Base-by-base conservation (phyloP, 331 rosid species). In the Telfairia occidentalis region DNA sequence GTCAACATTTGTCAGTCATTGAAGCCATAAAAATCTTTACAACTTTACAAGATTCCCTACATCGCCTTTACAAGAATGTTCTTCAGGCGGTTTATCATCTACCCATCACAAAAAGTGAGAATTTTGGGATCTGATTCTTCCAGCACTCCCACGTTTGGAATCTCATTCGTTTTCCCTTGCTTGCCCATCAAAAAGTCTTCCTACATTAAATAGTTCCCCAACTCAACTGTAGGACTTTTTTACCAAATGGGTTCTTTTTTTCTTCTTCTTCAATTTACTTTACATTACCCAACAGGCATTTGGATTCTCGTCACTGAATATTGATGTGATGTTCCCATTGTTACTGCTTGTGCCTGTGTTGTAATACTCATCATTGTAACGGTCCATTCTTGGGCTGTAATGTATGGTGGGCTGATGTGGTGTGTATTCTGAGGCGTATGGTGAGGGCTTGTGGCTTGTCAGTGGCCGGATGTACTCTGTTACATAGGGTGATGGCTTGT, bases 231-330 rank as follows among this genome's bases (percentile, higher is more conserved):
- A 15, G 65, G 53, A 21, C 16, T 43, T 26, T 67, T 43, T 67
- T 67, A 67, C 74, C 74, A 12, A 37, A 43, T 42, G 34, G 38
- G 32, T 4, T 5, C n/a, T 5, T 28, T 9, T 10, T 19, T 37
- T 69, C 23, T 30, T 21, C 26, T n/a, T n/a, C 23, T 32, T 75
- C 23, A 1, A 5, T 19, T 19, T 40, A 23, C 50, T 46, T 53
- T 37, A 91, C 77, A 90, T 86, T 82, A 92, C 79, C 18, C 73
- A 60, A 80, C 96, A 95, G 23, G 97, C 96, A 74, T 95, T 91
- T 0, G 97, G 98, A 85, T 95, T 92, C 84, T 95, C 97, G 54
- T 91, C 97, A 34, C 96, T 95, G 83, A 95, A 95, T 50, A 95
- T 81, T 53, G 93, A 89, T 46, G 83, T 81, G 58, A 91, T 80